A percentile compares a stretch with the other conserved stretches of the same genome.
Conservation (phyloP, 306 rosid species). For the Rosa chinensis region DNA sequence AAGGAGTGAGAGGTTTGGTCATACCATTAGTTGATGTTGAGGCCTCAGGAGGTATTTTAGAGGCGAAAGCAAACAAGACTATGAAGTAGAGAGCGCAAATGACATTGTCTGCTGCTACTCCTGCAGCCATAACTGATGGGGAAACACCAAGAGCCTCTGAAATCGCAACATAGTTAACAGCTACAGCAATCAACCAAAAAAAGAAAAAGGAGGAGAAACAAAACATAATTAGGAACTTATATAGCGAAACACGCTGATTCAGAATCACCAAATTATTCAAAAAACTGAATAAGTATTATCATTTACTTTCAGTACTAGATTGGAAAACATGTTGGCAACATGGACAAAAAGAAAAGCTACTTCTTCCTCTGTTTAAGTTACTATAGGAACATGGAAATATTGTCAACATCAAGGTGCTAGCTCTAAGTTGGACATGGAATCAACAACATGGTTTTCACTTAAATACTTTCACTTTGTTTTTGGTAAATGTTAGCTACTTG, state of each 20-base stretch:
- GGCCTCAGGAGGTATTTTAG: constrained; percentile 41
- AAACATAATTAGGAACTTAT: background rate
- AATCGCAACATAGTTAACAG: constrained; percentile 56
- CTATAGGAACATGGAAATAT: background rate
- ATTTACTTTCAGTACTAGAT: background rate
- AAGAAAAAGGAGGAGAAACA: constrained; percentile 3
- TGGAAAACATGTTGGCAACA: background rate
- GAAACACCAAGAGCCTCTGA: constrained; percentile 55
- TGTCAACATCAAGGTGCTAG: background rate
- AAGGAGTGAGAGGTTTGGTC: background rate
- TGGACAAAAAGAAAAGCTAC: background rate
- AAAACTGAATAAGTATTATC: background rate
- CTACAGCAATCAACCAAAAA: constrained; percentile 33
- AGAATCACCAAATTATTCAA: background rate
- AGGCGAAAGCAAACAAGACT: constrained; percentile 45
- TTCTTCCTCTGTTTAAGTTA: background rate
- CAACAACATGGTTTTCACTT: background rate
- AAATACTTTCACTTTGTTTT: background rate
- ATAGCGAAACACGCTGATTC: background rate
- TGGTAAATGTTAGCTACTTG: background rate
- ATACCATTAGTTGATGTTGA: constrained; percentile 30
- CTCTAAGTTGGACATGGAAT: background rate
- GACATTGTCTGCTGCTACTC: constrained; percentile 55
- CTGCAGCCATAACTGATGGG: constrained; percentile 54
- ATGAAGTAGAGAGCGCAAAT: constrained; percentile 45